Base-by-base conservation (phyloP, 257 asterid species). In the Solanum bukasovii region DNA sequence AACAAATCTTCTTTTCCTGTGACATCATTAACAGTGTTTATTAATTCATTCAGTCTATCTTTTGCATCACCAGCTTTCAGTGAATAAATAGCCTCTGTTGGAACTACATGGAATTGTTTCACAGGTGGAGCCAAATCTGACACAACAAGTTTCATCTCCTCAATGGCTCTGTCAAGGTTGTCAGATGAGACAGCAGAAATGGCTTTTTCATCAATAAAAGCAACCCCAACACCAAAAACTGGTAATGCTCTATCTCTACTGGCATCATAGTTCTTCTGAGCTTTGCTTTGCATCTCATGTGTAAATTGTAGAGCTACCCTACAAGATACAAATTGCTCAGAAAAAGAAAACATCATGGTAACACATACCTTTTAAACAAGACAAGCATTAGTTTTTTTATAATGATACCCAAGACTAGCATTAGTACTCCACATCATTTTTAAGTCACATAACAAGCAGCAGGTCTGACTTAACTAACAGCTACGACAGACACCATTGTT, bases 241-340 rank as follows among this genome's bases (percentile, higher is more conserved):
- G 98, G 98, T 27, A 94, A 92, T 9, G 94, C 90, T 91, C 94
- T 90, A 73, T 96, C 99, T 90, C 93, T 92, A 92, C 96, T 92
- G 31, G 98, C 99, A 88, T 97, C 96, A 67, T 91, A 96, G 87
- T 97, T 97, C 92, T 90, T 95, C 88, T 91, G 98, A 77, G 98
- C 92, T 90, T 92, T 97, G 84, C 92, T 89, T 88, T 95, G 99
- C 97, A 97, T 93, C 92, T 96, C 98, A 87, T 95, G 98, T 86
- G 93, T 97, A 91, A 94, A 96, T 83, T 97, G 98, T 90, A 97
- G 96, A 92, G 94, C 98, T 88, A 97, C 98, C 98, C 99, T 95
- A 78, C 90, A 87, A 85, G n/a, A 89, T 85, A 4, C 20, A 73
- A 87, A 21, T 44, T 42, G 85, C 88, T 88, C 84, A 73, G 86